Base-by-base conservation (phyloP, 176 grass and related monocot genomes). In the Hordeum vulgare region DNA sequence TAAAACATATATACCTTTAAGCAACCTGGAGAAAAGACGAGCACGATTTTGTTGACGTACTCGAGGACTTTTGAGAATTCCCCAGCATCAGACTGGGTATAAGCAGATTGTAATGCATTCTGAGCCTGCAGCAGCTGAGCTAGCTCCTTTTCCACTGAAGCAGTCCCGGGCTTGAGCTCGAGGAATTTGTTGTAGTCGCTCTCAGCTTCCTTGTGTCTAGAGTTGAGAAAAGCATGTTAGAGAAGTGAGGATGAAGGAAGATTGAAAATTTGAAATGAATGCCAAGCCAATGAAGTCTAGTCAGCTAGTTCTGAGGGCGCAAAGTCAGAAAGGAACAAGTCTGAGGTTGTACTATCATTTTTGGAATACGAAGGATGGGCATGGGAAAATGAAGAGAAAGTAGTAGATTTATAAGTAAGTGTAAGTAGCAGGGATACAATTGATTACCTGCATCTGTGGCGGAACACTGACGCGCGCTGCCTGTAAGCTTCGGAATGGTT, bases 1-100 rank as follows among this genome's bases (percentile, higher is more conserved):
- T 31, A 31, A 33, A 33, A 0, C 6, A 27, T 91, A 98, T 8
- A 27, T 91, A 98, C 96, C 93, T 98, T 86, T 74, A 91, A 85
- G 87, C 96, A 98, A 54, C 85, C 76, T 74, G 96, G 87, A 84
- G 96, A 98, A 91, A 95, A 95, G 34, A 98, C 91, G 2, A 98
- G 91, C 44, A 94, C 96, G 36, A 98, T 90, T 89, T 95, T 98
- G 41, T 94, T 90, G 78, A 95, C 83, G 27, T 98, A 98, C 42
- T 98, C 96, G 31, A 98, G 18, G 81, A 95, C 96, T 79, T 95
- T 98, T 12, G 91, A 80, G 41, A 92, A 94, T 63, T 95, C 91
- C 66, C 87, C 87, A 11, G 89, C 90, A 76, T 98, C 87, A 65
- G 93, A 94, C 78, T 98, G 71, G 78, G 9, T 75, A 90, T 90